phyloP scores from a whole-genome alignment of 164 flowering plant genomes.

The Berberis vulgaris region DNA sequence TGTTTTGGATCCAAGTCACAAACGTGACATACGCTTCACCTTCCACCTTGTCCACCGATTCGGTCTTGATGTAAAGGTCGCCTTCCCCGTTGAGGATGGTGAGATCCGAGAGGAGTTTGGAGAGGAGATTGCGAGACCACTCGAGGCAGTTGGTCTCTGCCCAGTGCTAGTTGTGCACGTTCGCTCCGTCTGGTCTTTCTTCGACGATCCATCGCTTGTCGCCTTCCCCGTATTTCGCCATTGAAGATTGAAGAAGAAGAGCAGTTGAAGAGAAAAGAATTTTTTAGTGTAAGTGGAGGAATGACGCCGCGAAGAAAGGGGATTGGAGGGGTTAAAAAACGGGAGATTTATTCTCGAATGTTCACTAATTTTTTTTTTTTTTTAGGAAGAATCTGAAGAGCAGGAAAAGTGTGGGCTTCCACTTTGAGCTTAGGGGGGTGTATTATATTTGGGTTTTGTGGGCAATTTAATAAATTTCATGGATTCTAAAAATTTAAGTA shows the following conservation, averaged over 20 bases:
- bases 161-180: conserved; percentile 99
- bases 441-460: too few relatives aligned
- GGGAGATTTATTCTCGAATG: too few relatives aligned
- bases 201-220: conserved; percentile 99
- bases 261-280: not conserved
- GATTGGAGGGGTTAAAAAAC: too few relatives aligned
- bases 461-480: too few relatives aligned
- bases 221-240: conserved; percentile 96
- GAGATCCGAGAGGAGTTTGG: conserved; percentile 42
- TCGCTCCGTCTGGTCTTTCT: conserved; percentile 89
- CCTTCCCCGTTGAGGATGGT: conserved; percentile 65
- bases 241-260: conserved; percentile 6
- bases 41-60: conserved; percentile 43
- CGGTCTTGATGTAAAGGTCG: conserved; percentile 44
- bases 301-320: not conserved
- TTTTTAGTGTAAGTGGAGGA: not conserved
- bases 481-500: too few relatives aligned
- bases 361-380: too few relatives aligned
- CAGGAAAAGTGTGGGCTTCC: too few relatives aligned
- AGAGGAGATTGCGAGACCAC: conserved; percentile 61
- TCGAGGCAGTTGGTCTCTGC: conserved; percentile 84
- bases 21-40: conserved; percentile 99
- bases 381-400: too few relatives aligned
- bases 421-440: too few relatives aligned
- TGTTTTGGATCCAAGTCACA: too few relatives aligned